Evolutionary conservation across 306 rosid species (phyloP).

Genomic region (Begonia masoniana): DNA sequence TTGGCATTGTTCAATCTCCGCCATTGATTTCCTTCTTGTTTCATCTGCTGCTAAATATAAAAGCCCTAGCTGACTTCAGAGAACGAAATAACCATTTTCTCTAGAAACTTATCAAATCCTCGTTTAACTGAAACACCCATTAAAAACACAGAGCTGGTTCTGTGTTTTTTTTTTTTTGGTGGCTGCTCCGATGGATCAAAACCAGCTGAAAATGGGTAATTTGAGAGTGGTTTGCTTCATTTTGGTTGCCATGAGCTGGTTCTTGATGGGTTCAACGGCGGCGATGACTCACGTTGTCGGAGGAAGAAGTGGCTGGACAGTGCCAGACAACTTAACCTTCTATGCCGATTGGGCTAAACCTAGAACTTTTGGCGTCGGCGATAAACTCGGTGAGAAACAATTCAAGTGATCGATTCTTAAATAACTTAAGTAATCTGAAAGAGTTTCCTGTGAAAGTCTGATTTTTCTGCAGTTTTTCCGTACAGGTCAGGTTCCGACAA

Average conservation of each 20-base stretch:
- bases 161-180: background rate
- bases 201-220: slow-evolving; percentile 16
- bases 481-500: slow-evolving; percentile 33
- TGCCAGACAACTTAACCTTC: slow-evolving; percentile 21
- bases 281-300: slow-evolving; percentile 53
- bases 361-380: slow-evolving; percentile 45
- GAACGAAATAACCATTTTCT: too few relatives aligned
- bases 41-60: too few relatives aligned
- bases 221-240: slow-evolving; percentile 5
- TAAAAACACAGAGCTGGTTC: too few relatives aligned
- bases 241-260: slow-evolving; percentile 6
- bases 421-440: too few relatives aligned
- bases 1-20: too few relatives aligned
- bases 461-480: slow-evolving; percentile 31
- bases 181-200: background rate
- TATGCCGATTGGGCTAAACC: slow-evolving; percentile 43
- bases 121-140: too few relatives aligned
- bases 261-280: slow-evolving; percentile 16
- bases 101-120: too few relatives aligned
- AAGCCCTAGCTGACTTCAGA: too few relatives aligned
- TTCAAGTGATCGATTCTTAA: too few relatives aligned
- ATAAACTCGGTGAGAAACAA: slow-evolving; percentile 32
- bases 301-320: slow-evolving; percentile 42
- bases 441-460: too few relatives aligned
- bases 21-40: too few relatives aligned